Evolutionary conservation across 2,329 filamentous ascomycete species (phyloP).

Genomic region (Esteya vermicola): DNA sequence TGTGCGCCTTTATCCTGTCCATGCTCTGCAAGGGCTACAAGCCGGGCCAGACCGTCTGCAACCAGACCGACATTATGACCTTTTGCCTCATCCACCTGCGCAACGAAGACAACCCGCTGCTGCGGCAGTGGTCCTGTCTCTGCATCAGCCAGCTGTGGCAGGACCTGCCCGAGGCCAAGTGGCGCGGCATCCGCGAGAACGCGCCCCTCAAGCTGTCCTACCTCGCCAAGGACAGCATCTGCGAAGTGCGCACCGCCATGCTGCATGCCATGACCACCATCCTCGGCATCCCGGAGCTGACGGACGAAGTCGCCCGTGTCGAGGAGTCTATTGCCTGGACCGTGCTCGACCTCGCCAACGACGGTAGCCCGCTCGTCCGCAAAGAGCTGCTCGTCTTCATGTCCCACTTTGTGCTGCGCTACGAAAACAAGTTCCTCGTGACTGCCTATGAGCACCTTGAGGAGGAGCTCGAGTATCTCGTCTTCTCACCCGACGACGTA

Average conservation of each 20-base stretch:
- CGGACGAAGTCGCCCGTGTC: slow-evolving; percentile 76
- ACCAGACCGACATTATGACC: slow-evolving; percentile 79
- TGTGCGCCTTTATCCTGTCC: slow-evolving; percentile 95
- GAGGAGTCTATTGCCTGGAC: slow-evolving; percentile 86
- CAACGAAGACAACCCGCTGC: slow-evolving; percentile 73
- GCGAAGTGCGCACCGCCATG: slow-evolving; percentile 88
- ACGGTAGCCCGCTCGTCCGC: slow-evolving; percentile 86
- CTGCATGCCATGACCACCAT: slow-evolving; percentile 89
- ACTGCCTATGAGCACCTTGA: slow-evolving; percentile 80
- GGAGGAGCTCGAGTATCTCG: slow-evolving; percentile 62
- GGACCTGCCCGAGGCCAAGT: slow-evolving; percentile 84
- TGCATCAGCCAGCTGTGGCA: slow-evolving; percentile 93
- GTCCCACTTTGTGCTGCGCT: slow-evolving; percentile 78
- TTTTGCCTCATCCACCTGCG: slow-evolving; percentile 73
- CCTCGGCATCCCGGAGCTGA: slow-evolving; percentile 82
- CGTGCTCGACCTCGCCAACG: slow-evolving; percentile 79
- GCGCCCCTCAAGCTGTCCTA: slow-evolving; percentile 71
- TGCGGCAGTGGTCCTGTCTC: slow-evolving; percentile 90
- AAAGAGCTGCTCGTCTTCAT: slow-evolving; percentile 90
- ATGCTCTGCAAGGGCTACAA: slow-evolving; percentile 95
- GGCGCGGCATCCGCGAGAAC: slow-evolving; percentile 80
- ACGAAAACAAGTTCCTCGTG: slow-evolving; percentile 84
- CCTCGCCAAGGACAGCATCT: slow-evolving; percentile 71
- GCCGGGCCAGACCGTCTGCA: slow-evolving; percentile 81
- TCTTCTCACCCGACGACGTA: slow-evolving; percentile 33